Conservation (phyloP, 805 yeast species). For the Zygosaccharomyces bailii region DNA sequence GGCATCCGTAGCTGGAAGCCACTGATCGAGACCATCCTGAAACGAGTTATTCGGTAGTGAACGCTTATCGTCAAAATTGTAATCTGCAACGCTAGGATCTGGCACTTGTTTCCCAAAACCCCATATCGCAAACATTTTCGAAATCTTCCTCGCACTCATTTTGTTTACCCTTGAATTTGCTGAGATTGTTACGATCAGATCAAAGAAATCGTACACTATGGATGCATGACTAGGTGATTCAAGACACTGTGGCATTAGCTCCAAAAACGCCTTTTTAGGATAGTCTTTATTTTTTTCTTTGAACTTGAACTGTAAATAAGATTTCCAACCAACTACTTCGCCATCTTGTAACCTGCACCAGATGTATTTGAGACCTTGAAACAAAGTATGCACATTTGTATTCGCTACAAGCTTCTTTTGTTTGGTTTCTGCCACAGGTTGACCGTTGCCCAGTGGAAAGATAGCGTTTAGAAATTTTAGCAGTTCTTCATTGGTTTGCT, state of each 20-base stretch:
- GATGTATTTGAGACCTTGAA: slow-evolving; percentile 71
- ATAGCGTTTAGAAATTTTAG: slow-evolving; percentile 53
- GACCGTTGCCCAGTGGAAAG: slow-evolving; percentile 54
- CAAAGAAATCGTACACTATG: slow-evolving; percentile 83
- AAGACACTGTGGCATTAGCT: slow-evolving; percentile 79
- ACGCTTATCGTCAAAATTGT: slow-evolving; percentile 21
- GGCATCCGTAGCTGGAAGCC: slow-evolving; percentile 84
- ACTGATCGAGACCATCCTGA: slow-evolving; percentile 66
- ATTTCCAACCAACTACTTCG: slow-evolving; percentile 83
- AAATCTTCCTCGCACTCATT: slow-evolving; percentile 72
- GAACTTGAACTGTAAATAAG: slow-evolving; percentile 65
- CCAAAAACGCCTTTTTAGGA: slow-evolving; percentile 71
- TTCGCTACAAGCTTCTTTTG: slow-evolving; percentile 42
- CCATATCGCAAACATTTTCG: slow-evolving; percentile 85
- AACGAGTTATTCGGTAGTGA: slow-evolving; percentile 40
- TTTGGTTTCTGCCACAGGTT: slow-evolving; percentile 43
- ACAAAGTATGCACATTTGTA: slow-evolving; percentile 66
- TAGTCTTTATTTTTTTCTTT: slow-evolving; percentile 62
- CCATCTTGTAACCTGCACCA: slow-evolving; percentile 84
- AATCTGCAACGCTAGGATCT: slow-evolving; percentile 30
- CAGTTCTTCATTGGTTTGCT: slow-evolving; percentile 57
- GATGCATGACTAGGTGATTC: slow-evolving; percentile 85
- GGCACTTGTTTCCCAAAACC: slow-evolving; percentile 53
- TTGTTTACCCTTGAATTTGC: slow-evolving; percentile 76
- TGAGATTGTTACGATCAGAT: slow-evolving; percentile 69